A percentile compares a stretch with the other conserved stretches of the same genome.
Evolutionary conservation across 345 rosid genomes (phyloP).

Genomic region (Streptanthus diversifolius): DNA sequence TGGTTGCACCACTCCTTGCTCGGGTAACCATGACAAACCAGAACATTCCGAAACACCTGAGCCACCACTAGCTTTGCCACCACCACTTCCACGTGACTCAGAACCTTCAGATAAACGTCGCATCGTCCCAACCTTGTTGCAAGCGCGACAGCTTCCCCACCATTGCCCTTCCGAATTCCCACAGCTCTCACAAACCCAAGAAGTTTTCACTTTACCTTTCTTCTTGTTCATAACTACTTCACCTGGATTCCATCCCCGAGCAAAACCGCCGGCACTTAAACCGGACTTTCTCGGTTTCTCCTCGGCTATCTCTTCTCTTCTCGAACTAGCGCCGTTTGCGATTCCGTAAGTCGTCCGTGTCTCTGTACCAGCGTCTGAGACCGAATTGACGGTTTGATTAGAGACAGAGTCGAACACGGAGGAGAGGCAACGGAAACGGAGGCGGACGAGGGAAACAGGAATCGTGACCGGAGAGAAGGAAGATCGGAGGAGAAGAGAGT

Average conservation of each 20-base stretch:
- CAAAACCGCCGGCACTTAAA: not conserved
- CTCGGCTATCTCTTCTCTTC: conserved; percentile 20
- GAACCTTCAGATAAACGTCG: conserved; percentile 41
- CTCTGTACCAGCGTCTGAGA: not conserved
- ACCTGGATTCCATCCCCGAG: conserved; percentile 21
- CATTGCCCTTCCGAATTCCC: conserved; percentile 79
- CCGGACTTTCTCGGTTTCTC: conserved; percentile 13
- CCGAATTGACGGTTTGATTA: conserved; percentile 8
- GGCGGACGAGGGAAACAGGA: not conserved
- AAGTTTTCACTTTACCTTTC: conserved; percentile 45
- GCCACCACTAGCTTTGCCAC: conserved; percentile 36
- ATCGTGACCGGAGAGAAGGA: not conserved
- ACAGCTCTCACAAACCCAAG: conserved; percentile 73
- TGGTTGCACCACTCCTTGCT: conserved; percentile 44
- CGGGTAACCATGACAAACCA: conserved; percentile 63
- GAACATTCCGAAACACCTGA: conserved; percentile 40
- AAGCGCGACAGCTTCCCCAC: conserved; percentile 82
- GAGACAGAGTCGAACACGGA: conserved; percentile 32
- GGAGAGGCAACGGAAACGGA: conserved; percentile 32
- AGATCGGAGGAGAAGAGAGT: conserved; percentile 26
- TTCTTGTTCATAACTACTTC: conserved; percentile 37
- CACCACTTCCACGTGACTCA: conserved; percentile 14
- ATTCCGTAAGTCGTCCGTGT: not conserved
- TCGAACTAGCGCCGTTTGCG: conserved; percentile 3
- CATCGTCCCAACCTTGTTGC: conserved; percentile 56